These are phyloP conservation scores for Suillus weaverae DNA, from an alignment of 768 basidiomycete species.

Conservation along the genomic window DNA sequence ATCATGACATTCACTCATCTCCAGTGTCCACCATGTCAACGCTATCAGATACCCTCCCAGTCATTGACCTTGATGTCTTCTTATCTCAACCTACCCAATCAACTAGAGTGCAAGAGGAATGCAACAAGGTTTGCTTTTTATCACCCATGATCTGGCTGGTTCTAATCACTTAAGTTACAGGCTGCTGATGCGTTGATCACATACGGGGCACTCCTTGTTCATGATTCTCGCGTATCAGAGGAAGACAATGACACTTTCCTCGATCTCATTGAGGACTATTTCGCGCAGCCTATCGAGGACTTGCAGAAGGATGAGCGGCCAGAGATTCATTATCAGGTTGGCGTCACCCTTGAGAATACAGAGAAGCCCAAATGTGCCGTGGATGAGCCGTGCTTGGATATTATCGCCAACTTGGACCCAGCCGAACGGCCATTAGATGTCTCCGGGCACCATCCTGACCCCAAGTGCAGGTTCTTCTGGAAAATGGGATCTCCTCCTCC, in stretches of 20 bases:
- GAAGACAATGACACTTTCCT: slow-evolving; percentile 81
- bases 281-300: slow-evolving; percentile 62
- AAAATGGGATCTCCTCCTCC: slow-evolving; percentile 75
- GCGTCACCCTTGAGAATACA: slow-evolving; percentile 95
- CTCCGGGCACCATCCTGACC: slow-evolving; percentile 77
- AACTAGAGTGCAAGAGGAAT: slow-evolving; percentile 56
- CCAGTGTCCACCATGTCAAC: slow-evolving; percentile 36
- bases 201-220: slow-evolving; percentile 85
- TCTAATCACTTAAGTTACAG: slow-evolving; percentile 35
- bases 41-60: slow-evolving; percentile 57
- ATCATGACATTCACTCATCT: not conserved
- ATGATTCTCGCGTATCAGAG: slow-evolving; percentile 82
- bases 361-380: slow-evolving; percentile 88
- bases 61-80: slow-evolving; percentile 79
- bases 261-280: slow-evolving; percentile 93
- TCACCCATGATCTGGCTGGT: slow-evolving; percentile 2
- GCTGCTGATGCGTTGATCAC: slow-evolving; percentile 79
- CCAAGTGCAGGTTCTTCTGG: slow-evolving; percentile 95
- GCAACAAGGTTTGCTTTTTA: slow-evolving; percentile 50
- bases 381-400: slow-evolving; percentile 75
- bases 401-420: slow-evolving; percentile 77
- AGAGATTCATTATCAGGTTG: slow-evolving; percentile 88
- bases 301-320: slow-evolving; percentile 80
- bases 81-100: slow-evolving; percentile 46
- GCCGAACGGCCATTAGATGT: slow-evolving; percentile 86